Evolutionary conservation across 768 basidiomycete species (phyloP), one percentile per base, ranked within the genome.

Genomic region (Strobilomyces echinocephalus): DNA sequence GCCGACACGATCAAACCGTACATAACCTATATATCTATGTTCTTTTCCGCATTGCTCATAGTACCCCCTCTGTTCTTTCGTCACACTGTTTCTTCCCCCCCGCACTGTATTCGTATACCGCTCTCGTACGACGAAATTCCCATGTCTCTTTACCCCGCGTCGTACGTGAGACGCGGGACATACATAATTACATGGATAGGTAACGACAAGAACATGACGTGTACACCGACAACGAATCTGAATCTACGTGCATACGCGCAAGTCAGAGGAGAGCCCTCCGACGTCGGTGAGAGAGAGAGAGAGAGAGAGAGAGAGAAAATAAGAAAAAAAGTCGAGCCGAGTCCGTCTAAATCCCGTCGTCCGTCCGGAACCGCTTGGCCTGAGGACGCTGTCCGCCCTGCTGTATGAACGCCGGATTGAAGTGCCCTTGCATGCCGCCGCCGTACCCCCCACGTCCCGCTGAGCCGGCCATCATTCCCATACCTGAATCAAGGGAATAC

Each of bases 381-480:
- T 74, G 75, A 38, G 66, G 72, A 56, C 69, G 73, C 54, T 72
- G 70, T 20, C 74, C 76, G 14, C 72, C 74, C 52, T 73, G 70
- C 63, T 76, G 78, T 75, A 85, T 81, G 66, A 89, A 88, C 20
- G 85, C 83, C 4, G 87, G 85, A 65, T 88, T 88, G 73, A 85
- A 83, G 71, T 88, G 85, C 15, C 85, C 85, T 62, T 76, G 76
- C 58, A 70, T 74, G 55, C 72, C 76, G 55, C 72, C 76, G 66
- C 77, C 58, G 69, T 50, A 58, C 11, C 34, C 34, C 38, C 46
- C 20, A 34, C 54, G 44, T 41, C 76, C 77, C 4, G n/a, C n/a
- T n/a, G 15, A 14, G 45, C 69, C 65, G 50, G 72, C 68, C 74
- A 80, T 76, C 75, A 78, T 79, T 63, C 79, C 80, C 76, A 78